phyloP scores from a whole-genome alignment of 345 rosid species.

The Conringia planisiliqua region DNA sequence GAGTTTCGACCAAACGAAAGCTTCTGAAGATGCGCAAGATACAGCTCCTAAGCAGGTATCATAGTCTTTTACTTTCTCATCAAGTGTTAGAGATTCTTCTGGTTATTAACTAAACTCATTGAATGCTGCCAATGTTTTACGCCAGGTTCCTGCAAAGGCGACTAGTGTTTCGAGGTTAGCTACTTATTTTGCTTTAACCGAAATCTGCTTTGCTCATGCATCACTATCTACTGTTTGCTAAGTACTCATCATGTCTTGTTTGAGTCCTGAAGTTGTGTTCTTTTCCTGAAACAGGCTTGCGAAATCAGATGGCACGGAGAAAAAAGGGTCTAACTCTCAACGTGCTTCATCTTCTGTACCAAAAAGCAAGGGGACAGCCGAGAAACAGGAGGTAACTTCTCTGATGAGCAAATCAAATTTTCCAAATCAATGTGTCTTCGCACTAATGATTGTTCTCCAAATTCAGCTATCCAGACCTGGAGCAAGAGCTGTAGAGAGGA shows the following conservation, averaged over 20 bases:
- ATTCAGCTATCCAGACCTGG: constrained; percentile 7
- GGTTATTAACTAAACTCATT: background rate
- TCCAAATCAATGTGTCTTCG: background rate
- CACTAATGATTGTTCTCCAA: background rate
- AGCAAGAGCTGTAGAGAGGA: constrained; percentile 14
- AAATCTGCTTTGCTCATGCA: too few species aligned
- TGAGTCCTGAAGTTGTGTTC: background rate
- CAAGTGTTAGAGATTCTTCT: background rate
- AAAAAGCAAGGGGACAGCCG: background rate
- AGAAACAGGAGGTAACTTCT: constrained; percentile 23
- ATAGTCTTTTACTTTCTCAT: background rate
- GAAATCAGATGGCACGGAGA: background rate
- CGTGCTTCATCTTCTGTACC: constrained; percentile 4
- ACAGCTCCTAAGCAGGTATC: constrained; percentile 25
- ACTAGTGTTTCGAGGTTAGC: constrained; percentile 36
- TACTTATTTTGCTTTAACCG: too few species aligned
- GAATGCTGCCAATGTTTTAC: background rate
- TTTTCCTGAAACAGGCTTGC: constrained; percentile 1
- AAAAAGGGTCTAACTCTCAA: background rate
- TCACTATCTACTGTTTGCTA: too few species aligned
- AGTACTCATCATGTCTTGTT: background rate
- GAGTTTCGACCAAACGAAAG: constrained; percentile 28
- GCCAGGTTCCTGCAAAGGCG: constrained; percentile 26
- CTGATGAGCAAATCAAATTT: constrained; percentile 1
- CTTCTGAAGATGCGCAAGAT: background rate